A percentile compares a stretch with the other conserved stretches of the same genome.
phyloP scores from a whole-genome alignment of 305 asterid species.

The Ajuga reptans region DNA sequence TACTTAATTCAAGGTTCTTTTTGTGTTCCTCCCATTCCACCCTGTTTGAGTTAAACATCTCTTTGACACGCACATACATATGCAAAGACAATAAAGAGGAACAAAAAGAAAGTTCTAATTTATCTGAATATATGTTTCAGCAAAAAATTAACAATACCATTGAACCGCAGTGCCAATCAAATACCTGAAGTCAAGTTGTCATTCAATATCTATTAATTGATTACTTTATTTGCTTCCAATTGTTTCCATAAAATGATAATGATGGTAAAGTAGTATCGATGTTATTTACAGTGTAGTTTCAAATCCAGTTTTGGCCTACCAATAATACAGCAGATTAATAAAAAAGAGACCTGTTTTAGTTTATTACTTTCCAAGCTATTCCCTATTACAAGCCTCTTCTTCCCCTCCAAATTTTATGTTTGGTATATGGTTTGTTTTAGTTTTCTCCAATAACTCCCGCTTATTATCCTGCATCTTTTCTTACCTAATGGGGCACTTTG shows the following conservation, averaged over 20 bases:
- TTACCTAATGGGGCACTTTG: slow-evolving; percentile 25
- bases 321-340: neutral
- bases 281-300: neutral
- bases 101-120: neutral
- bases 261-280: neutral
- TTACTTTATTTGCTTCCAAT: neutral
- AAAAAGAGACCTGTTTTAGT: neutral
- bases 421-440: neutral
- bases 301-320: neutral
- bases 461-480: slow-evolving; percentile 17
- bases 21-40: slow-evolving; percentile 3
- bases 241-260: neutral
- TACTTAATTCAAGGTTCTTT: slow-evolving; percentile 2
- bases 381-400: neutral
- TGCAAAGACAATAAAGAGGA: neutral
- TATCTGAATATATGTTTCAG: neutral
- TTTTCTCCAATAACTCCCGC: neutral
- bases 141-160: neutral
- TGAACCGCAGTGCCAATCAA: neutral
- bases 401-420: neutral
- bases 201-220: neutral
- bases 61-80: neutral
- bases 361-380: neutral
- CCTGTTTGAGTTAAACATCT: neutral
- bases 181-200: slow-evolving; percentile 8